Evolutionary conservation across 805 yeast genomes (phyloP).

Genomic region (Tetrapisispora fleetii): DNA sequence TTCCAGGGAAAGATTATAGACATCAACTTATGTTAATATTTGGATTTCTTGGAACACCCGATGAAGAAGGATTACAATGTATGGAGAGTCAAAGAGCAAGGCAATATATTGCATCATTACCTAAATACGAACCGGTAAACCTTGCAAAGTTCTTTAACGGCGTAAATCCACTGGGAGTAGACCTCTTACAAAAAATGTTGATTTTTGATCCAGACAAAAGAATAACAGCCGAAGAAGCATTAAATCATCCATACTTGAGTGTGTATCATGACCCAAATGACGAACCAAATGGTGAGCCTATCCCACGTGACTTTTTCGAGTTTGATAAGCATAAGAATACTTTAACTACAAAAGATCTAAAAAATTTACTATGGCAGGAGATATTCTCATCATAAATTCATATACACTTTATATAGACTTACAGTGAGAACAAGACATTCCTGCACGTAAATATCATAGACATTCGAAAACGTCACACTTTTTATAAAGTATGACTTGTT

Average conservation of each 20-base stretch:
- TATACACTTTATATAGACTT: background rate
- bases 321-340: conserved; percentile 81
- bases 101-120: conserved; percentile 75
- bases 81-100: conserved; percentile 77
- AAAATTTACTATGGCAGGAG: conserved; percentile 68
- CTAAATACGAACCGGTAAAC: conserved; percentile 37
- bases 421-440: no score
- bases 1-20: conserved; percentile 91
- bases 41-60: conserved; percentile 81
- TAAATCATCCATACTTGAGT: conserved; percentile 73
- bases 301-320: conserved; percentile 80
- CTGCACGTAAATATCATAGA: background rate
- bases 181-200: conserved; percentile 56
- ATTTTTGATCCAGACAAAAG: conserved; percentile 77
- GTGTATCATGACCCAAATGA: conserved; percentile 93
- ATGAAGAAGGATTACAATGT: conserved; percentile 62
- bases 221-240: conserved; percentile 75
- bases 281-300: conserved; percentile 78
- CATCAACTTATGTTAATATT: conserved; percentile 80
- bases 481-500: no score
- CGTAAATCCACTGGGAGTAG: conserved; percentile 60
- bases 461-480: no score
- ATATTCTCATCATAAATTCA: conserved; percentile 30
- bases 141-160: conserved; percentile 32
- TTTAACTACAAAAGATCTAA: conserved; percentile 64